Evolutionary conservation across 1,284 basidiomycete genomes (phyloP), one percentile per base, ranked within the genome.

Genomic region (Tylopilus sp.): DNA sequence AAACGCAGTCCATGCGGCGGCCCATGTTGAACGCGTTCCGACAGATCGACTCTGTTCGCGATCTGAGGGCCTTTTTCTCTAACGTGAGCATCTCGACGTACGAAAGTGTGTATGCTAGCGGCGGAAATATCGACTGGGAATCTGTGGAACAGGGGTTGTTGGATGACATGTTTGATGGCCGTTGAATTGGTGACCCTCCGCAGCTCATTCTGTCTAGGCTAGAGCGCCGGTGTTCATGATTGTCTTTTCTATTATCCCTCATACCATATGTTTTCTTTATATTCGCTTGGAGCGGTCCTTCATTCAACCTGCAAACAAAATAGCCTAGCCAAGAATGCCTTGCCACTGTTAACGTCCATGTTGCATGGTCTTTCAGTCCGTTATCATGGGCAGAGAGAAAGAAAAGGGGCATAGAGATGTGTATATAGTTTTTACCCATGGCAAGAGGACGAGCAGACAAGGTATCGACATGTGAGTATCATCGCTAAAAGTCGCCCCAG

Each of bases 21-120:
- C 93, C 94, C 2, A 75, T 93, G 50, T 72, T 97, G 42, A 74
- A 75, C 21, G 66, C 73, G 2, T 53, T 91, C 29, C 81, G 81
- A 48, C 80, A 85, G 54, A 85, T 96, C 50, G 81, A 85, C 53
- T 90, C 87, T 52, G 81, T 96, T 39, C 78, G 82, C 18, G 89
- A 95, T 57, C 73, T 97, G 21, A 77, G 84, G 24, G 79, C 85
- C 0, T 97, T 97, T 75, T 94, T 96, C 69, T 85, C 90, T 1
- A 80, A 85, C 53, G 84, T 92, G 43, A 94, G 92, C 68, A 84
- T 94, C 44, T 77, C 85, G 7, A 87, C 88, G 12, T 97, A 94
- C 63, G 93, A 96, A 70, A 88, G 86, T 52, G 80, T 94, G 39
- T 96, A 95, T 68, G 80, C 81, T 3, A 85, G 85, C 54, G 78